Evolutionary conservation across 768 basidiomycete genomes (phyloP).

Genomic region (Lentinula sp.): DNA sequence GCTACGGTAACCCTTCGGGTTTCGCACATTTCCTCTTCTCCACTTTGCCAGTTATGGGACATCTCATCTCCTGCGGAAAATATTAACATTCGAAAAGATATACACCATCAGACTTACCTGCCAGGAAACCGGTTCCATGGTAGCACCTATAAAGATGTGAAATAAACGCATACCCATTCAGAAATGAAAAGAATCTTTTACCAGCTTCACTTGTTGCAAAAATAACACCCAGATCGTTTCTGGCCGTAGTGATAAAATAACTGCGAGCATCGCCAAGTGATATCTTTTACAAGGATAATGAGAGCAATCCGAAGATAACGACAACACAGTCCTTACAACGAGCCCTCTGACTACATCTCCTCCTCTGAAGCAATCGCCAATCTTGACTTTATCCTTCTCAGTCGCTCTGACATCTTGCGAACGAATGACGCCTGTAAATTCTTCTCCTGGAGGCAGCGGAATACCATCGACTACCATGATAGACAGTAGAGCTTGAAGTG

Average conservation of each 20-base stretch:
- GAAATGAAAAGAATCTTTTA: slow-evolving; percentile 21
- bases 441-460: slow-evolving; percentile 77
- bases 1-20: slow-evolving; percentile 43
- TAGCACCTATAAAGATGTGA: slow-evolving; percentile 44
- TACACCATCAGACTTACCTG: slow-evolving; percentile 23
- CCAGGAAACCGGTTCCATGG: slow-evolving; percentile 85
- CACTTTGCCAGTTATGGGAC: slow-evolving; percentile 69
- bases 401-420: slow-evolving; percentile 85
- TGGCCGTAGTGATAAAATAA: slow-evolving; percentile 87
- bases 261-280: slow-evolving; percentile 88
- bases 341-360: slow-evolving; percentile 86
- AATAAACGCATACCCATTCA: neutral
- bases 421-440: slow-evolving; percentile 86
- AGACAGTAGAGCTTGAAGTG: slow-evolving; percentile 74
- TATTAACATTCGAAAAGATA: neutral
- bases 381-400: slow-evolving; percentile 85
- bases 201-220: slow-evolving; percentile 88
- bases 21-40: slow-evolving; percentile 87
- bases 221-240: slow-evolving; percentile 87
- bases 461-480: slow-evolving; percentile 86
- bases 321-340: slow-evolving; percentile 50
- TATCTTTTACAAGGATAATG: slow-evolving; percentile 42
- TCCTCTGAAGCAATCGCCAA: slow-evolving; percentile 86
- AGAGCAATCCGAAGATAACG: neutral
- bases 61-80: slow-evolving; percentile 61